A percentile compares a stretch with the other conserved stretches of the same genome.
phyloP scores from a whole-genome alignment of 305 asterid species.

The Rubia tinctorum region DNA sequence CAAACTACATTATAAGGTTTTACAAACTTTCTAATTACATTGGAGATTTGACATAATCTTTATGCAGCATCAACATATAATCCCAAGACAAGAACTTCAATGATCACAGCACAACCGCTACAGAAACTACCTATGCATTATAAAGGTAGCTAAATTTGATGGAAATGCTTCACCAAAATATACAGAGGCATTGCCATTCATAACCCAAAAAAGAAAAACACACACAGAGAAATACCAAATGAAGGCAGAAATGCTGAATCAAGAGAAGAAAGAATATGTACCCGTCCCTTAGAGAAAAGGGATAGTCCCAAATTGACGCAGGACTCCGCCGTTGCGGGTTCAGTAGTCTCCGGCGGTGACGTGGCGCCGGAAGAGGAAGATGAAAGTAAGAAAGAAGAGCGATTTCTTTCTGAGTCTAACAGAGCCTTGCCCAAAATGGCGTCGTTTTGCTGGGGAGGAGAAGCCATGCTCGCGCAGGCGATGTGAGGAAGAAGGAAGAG shows the following conservation, averaged over 20 bases:
- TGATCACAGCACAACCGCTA: not conserved
- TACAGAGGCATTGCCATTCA: too few species aligned
- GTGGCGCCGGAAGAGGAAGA: constrained; percentile 39
- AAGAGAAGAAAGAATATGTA: constrained; percentile 18
- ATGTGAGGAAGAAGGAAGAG: constrained; percentile 19
- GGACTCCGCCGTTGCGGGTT: constrained; percentile 67
- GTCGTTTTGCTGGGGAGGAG: constrained; percentile 27
- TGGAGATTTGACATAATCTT: not conserved
- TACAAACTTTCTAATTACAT: not conserved
- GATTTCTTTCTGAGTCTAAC: not conserved
- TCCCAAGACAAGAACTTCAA: not conserved
- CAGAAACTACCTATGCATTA: not conserved
- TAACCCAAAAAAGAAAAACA: too few species aligned
- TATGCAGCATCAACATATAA: not conserved
- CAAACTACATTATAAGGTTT: not conserved
- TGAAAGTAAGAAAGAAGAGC: constrained; percentile 19
- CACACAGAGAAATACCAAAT: too few species aligned
- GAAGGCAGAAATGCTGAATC: not conserved
- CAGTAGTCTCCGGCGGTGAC: constrained; percentile 44
- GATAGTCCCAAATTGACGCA: constrained; percentile 82
- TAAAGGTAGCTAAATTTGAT: not conserved
- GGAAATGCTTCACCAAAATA: not conserved
- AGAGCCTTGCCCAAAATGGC: constrained; percentile 8
- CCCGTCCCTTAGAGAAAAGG: constrained; percentile 92
- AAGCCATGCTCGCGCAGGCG: constrained; percentile 24